A percentile compares a stretch with the other conserved stretches of the same genome.
Evolutionary conservation across 2,329 filamentous ascomycete species (phyloP).

Genomic region (Phoma sp.): DNA sequence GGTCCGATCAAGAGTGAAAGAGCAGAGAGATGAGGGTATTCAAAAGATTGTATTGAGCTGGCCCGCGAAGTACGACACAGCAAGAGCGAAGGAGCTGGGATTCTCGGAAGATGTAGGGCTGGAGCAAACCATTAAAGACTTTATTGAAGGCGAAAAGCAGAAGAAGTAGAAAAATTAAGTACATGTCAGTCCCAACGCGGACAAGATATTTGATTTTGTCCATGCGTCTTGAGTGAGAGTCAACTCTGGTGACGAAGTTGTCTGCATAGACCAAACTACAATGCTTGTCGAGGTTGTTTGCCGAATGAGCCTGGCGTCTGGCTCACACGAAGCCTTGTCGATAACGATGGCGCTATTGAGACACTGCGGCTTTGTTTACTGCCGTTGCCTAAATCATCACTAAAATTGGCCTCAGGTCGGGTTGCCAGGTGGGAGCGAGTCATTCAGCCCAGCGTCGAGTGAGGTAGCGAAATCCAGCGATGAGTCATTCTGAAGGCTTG

Average conservation of each 20-base stretch:
- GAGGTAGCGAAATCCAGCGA: too few relatives aligned
- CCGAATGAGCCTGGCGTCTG: too few relatives aligned
- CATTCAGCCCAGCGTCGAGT: too few relatives aligned
- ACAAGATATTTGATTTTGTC: background rate
- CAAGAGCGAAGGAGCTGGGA: slow-evolving; percentile 62
- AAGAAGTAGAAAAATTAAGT: slow-evolving; percentile 8
- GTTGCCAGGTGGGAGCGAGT: too few relatives aligned
- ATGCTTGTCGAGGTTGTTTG: too few relatives aligned
- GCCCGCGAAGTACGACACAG: slow-evolving; percentile 64
- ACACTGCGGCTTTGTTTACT: too few relatives aligned
- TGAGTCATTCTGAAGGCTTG: too few relatives aligned
- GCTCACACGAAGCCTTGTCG: too few relatives aligned
- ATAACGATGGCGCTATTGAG: too few relatives aligned
- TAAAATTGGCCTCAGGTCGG: too few relatives aligned
- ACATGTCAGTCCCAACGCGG: background rate
- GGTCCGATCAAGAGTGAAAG: slow-evolving; percentile 58
- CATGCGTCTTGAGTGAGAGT: too few relatives aligned
- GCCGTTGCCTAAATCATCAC: too few relatives aligned
- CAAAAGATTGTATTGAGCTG: slow-evolving; percentile 64
- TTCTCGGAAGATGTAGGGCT: slow-evolving; percentile 59
- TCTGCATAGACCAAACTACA: background rate
- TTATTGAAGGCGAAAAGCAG: slow-evolving; percentile 43
- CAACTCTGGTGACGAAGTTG: background rate
- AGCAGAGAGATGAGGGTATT: slow-evolving; percentile 59
- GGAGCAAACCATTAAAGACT: slow-evolving; percentile 56